These are phyloP conservation scores for Hymenoscyphus scutula DNA, from an alignment of 2,329 filamentous ascomycete genomes.

Conservation along the genomic window DNA sequence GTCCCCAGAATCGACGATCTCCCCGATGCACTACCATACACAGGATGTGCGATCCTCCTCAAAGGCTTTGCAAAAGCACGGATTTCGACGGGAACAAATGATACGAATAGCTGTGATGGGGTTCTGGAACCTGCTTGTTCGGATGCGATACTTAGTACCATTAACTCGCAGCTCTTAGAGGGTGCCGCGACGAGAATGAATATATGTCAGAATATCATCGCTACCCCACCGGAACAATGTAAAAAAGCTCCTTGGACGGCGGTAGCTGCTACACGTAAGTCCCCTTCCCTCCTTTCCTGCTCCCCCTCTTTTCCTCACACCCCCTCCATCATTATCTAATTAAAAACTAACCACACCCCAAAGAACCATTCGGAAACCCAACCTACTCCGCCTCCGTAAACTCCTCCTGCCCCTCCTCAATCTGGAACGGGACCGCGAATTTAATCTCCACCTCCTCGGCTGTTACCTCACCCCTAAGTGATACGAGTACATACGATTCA, in stretches of 20 bases:
- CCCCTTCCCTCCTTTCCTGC: background rate
- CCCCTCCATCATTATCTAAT: too few relatives aligned
- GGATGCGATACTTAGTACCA: conserved; percentile 1
- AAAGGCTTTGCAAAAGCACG: conserved; percentile 2
- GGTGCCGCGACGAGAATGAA: background rate
- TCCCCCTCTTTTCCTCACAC: too few relatives aligned
- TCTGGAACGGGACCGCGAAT: conserved; percentile 8
- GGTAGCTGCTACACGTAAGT: conserved; percentile 8
- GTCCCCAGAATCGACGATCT: background rate
- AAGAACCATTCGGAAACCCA: conserved; percentile 11
- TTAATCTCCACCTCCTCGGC: conserved; percentile 2
- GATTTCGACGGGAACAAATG: conserved; percentile 6
- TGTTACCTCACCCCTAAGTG: background rate
- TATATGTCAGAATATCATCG: conserved; percentile 9
- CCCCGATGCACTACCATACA: conserved; percentile 3
- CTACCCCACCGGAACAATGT: conserved; percentile 2
- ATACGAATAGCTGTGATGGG: conserved; percentile 2
- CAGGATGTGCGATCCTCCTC: conserved; percentile 7
- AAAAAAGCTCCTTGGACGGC: conserved; percentile 5
- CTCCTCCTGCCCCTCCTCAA: conserved; percentile 8
- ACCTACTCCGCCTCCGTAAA: conserved; percentile 10
- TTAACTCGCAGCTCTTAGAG: conserved; percentile 6
- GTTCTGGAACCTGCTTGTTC: background rate
- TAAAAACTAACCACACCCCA: too few relatives aligned
- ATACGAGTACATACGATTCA: conserved; percentile 6